These are phyloP conservation scores for Cordyceps pruinosa DNA, from an alignment of 2,329 filamentous ascomycete genomes.

Conservation along the genomic window DNA sequence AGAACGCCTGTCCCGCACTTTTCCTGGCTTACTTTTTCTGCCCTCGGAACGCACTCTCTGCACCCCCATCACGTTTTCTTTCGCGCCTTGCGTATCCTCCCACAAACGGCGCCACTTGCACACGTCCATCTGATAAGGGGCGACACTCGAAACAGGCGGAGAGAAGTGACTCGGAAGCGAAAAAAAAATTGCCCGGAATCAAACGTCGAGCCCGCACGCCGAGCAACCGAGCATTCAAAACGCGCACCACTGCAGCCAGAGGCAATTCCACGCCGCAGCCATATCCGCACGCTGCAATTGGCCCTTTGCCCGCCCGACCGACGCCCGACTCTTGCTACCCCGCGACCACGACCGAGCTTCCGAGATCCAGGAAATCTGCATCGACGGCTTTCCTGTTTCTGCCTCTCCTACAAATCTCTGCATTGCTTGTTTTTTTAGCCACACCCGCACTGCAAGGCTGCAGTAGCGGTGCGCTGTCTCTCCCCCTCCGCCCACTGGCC, in stretches of 20 bases:
- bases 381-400: neutral
- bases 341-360: neutral
- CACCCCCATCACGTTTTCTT: neutral
- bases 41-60: constrained; percentile 6
- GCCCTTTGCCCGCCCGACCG: neutral
- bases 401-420: neutral
- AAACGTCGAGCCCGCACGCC: neutral
- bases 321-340: neutral
- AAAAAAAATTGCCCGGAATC: neutral
- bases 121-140: constrained; percentile 1
- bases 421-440: neutral
- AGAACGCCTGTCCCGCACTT: constrained; percentile 11
- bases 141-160: neutral
- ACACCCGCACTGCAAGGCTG: constrained; percentile 1
- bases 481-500: neutral
- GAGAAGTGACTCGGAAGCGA: neutral
- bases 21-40: constrained; percentile 7
- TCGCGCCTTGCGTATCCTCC: neutral
- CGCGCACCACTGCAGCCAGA: neutral
- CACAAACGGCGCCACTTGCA: neutral
- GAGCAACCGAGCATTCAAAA: neutral
- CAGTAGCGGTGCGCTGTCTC: neutral
- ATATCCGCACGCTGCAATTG: constrained; percentile 7
- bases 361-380: neutral
- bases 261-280: neutral